Conservation (phyloP, 164 flowering plant genomes). For the Berberis thunbergii region DNA sequence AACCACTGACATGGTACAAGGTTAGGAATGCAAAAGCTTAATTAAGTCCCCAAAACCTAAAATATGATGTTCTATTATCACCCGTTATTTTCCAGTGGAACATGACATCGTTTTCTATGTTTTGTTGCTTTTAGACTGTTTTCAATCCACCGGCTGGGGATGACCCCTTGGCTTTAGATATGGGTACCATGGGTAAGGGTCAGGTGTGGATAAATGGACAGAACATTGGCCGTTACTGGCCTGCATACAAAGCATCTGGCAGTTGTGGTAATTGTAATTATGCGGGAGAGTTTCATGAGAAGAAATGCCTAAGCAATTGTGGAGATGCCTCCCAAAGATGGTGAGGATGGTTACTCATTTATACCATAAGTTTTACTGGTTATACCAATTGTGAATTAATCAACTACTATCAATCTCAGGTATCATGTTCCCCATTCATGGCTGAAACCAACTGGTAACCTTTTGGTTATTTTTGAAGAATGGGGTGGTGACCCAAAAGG, state of each 20-base stretch:
- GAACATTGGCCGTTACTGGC: conserved; percentile 89
- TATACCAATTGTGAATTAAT: neutral
- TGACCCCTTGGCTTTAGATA: conserved; percentile 76
- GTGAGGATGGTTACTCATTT: conserved; percentile 23
- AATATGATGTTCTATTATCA: neutral
- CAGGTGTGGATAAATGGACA: conserved; percentile 90
- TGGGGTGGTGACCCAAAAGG: conserved; percentile 68
- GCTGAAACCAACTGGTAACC: conserved; percentile 66
- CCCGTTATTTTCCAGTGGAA: neutral
- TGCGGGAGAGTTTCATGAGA: conserved; percentile 59
- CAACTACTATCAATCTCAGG: conserved; percentile 31
- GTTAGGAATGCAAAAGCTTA: conserved; percentile 25
- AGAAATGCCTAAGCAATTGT: conserved; percentile 70
- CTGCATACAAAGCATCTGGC: conserved; percentile 77
- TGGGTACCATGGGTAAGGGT: conserved; percentile 93
- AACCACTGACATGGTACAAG: conserved; percentile 90
- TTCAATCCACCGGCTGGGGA: conserved; percentile 71
- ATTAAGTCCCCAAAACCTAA: neutral
- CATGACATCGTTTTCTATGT: neutral
- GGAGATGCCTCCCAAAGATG: conserved; percentile 93
- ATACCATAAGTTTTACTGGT: neutral
- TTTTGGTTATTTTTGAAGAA: conserved; percentile 77
- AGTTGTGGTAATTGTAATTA: conserved; percentile 55
- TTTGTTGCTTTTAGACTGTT: conserved; percentile 36
- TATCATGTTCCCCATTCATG: conserved; percentile 79